Evolutionary conservation across 352 stramenopile genomes (phyloP), one percentile per base, ranked within the genome.

Genomic region (Elongisporangium prolatum): DNA sequence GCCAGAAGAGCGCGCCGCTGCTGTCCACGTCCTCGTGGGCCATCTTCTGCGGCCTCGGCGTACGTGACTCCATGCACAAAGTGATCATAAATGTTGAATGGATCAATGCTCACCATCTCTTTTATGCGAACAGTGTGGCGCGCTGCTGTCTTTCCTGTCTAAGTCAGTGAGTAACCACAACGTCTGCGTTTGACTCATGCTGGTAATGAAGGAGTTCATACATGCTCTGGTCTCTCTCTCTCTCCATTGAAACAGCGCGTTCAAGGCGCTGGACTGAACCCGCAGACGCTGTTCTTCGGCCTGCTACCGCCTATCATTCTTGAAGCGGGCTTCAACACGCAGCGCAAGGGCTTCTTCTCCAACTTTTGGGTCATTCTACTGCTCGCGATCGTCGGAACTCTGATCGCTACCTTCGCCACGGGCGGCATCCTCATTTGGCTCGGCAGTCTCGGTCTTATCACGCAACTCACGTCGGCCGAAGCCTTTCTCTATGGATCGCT

Each of bases 401-500:
- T 88, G 24, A 71, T 88, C 37, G 72, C 75, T 5, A 81, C 75
- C 11, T 72, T 80, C 24, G 74, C 69, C 6, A 88, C 77, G 2
- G 75, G 72, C 28, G 59, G 62, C 17, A 47, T 77, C 20, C 56
- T 88, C 28, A 67, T 83, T 20, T 72, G 61, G 50, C 66, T 87
- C 49, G 80, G 71, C 22, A 49, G 71, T 20, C 10, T 71, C n/a
- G 38, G 62, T 4, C 4, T 74, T 18, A 63, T 71, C 44, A 86
- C 84, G 50, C 47, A 62, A 25, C 68, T 89, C 20, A 74, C 67
- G 38, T 67, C 85, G 20, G 69, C 76, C 10, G 86, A 97, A 57
- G 69, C 80, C 5, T 67, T 95, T 34, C 68, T 88, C 1, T 96
- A 92, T 67, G 84, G 85, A 21, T 73, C 81, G 21, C 70, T 97